Evolutionary conservation across 169 alveolate genomes (phyloP).

Genomic region (Plasmodium yoelii): DNA sequence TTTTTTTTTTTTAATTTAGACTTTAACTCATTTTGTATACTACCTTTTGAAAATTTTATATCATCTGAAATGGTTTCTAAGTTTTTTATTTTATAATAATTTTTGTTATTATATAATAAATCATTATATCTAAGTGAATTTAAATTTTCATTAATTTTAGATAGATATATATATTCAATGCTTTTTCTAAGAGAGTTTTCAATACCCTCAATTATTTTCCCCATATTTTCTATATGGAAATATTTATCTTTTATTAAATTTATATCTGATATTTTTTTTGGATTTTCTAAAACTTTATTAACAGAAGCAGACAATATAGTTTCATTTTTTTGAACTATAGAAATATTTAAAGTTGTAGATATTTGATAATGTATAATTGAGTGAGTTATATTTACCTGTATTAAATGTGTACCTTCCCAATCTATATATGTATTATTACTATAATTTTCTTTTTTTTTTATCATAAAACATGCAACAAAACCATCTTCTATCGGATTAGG

Average conservation of each 20-base stretch:
- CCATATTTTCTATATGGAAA: constrained; percentile 67
- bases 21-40: constrained; percentile 38
- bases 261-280: constrained; percentile 37
- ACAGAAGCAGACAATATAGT: constrained; percentile 50
- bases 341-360: constrained; percentile 45
- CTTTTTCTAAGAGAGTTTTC: constrained; percentile 63
- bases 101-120: not conserved
- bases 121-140: constrained; percentile 40
- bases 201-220: constrained; percentile 56
- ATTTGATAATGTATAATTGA: constrained; percentile 37
- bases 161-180: constrained; percentile 52
- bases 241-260: constrained; percentile 52
- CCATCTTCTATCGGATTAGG: constrained; percentile 74
- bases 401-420: constrained; percentile 72
- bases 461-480: constrained; percentile 60
- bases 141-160: constrained; percentile 40
- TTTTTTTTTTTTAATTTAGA: constrained; percentile 18
- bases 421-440: constrained; percentile 3
- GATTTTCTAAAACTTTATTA: constrained; percentile 66
- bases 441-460: constrained; percentile 45
- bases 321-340: constrained; percentile 24
- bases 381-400: constrained; percentile 61
- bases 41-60: constrained; percentile 5
- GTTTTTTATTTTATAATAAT: not conserved
- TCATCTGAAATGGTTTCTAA: constrained; percentile 15